phyloP scores from a whole-genome alignment of 306 rosid genomes.

The Alnus rubra region DNA sequence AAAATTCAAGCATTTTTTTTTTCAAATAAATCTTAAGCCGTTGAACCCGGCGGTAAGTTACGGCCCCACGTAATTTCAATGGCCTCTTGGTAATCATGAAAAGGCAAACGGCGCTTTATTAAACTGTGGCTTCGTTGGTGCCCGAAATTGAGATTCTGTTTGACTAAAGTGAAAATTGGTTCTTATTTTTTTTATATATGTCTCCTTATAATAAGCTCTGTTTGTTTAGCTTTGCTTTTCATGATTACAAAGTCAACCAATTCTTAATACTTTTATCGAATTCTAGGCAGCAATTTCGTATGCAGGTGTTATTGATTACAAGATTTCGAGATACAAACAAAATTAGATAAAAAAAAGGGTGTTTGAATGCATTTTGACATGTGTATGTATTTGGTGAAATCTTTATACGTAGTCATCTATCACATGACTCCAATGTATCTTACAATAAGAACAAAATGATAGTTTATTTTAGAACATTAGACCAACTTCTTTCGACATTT shows the following conservation, averaged over 20 bases:
- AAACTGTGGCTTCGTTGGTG: slow-evolving; percentile 25
- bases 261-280: slow-evolving; percentile 16
- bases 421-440: background rate
- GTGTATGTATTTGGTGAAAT: background rate
- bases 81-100: slow-evolving; percentile 30
- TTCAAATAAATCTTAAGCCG: background rate
- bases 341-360: background rate
- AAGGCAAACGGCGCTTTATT: slow-evolving; percentile 12
- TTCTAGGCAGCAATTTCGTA: slow-evolving; percentile 8
- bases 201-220: background rate
- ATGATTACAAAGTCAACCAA: slow-evolving; percentile 33
- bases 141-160: slow-evolving; percentile 25
- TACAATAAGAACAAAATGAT: background rate
- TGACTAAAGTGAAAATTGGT: slow-evolving; percentile 17
- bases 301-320: background rate
- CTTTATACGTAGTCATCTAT: background rate
- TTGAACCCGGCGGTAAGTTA: background rate
- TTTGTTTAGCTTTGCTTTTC: slow-evolving; percentile 23
- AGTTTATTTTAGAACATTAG: background rate
- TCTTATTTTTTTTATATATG: background rate
- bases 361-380: background rate
- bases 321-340: background rate
- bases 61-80: slow-evolving; percentile 10
- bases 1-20: no score
- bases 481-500: background rate